Evolutionary conservation across 306 rosid genomes (phyloP).

Genomic region (Prunus fruticosa): DNA sequence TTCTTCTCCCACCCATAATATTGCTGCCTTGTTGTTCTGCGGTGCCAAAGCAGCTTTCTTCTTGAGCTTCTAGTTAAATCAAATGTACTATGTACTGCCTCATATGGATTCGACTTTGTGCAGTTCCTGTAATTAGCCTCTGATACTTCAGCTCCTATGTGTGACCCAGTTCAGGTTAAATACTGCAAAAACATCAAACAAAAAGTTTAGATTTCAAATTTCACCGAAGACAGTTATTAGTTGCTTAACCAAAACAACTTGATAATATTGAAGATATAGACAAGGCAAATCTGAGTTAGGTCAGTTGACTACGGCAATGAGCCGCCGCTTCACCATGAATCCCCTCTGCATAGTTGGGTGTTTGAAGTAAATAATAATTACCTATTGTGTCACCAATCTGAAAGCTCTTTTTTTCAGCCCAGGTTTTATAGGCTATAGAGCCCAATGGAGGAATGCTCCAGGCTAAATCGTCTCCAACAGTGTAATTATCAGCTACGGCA

Average conservation of each 20-base stretch:
- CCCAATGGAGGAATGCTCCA: constrained; percentile 31
- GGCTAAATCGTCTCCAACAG: constrained; percentile 26
- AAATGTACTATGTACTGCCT: background rate
- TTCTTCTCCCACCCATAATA: constrained; percentile 2
- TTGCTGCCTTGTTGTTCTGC: constrained; percentile 8
- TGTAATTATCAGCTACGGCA: constrained; percentile 10
- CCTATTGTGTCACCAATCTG: constrained; percentile 18
- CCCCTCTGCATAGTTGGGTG: too few species aligned
- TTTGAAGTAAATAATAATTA: background rate
- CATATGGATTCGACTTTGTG: constrained; percentile 9
- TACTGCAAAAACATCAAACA: background rate
- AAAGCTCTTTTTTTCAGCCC: constrained; percentile 21
- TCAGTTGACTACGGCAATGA: too few species aligned
- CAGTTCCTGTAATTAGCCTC: constrained; percentile 14
- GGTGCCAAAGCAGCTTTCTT: constrained; percentile 5
- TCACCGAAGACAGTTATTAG: background rate
- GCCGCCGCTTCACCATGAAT: too few species aligned
- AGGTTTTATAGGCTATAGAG: constrained; percentile 18
- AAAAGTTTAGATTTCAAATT: background rate
- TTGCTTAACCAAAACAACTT: too few species aligned
- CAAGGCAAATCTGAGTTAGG: too few species aligned
- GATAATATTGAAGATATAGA: too few species aligned
- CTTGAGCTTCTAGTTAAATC: background rate
- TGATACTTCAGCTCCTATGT: constrained; percentile 25
- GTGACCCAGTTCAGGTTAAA: constrained; percentile 26